Evolutionary conservation across 352 stramenopile genomes (phyloP), one percentile per base, ranked within the genome.

Genomic region (Elongisporangium undulatum): DNA sequence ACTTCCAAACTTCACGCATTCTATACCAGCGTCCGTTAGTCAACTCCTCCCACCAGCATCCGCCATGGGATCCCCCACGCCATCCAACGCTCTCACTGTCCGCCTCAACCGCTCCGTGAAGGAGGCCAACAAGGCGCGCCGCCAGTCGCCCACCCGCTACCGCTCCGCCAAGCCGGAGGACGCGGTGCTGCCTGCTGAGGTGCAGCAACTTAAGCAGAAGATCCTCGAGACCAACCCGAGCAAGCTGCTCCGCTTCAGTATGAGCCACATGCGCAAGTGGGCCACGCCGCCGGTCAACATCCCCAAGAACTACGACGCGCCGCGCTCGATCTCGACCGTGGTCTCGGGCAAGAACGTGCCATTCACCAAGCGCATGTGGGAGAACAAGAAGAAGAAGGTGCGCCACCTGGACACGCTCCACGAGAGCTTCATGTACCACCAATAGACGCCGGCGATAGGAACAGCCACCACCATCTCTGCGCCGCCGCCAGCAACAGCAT

Each of bases 221-320:
- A 87, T 87, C 63, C 68, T 77, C 21, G 54, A 73, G 56, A 45
- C 62, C 38, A 66, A 85, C 63, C 74, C 67, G 21, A 48, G 38
- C 62, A 87, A 87, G 62, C 63, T 78, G 41, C 73, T 63, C 15
- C 64, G 63, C 49, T 87, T 87, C 62, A 82, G 77, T 58, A 58
- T 87, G 21, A 72, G 62, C 55, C 74, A 82, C 62, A 76, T 87
- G 72, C 61, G 64, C 22, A 67, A 80, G 52, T 45, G 74, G 53
- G 72, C 69, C 29, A 77, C 69, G 21, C 77, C 77, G 41, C 77
- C 77, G 12, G 77, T 87, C 23, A 56, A 70, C 34, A 79, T 87
- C 65, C 77, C 77, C 10, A 66, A 68, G 53, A 66, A 49, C 12
- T 71, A 82, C 48, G 72, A 67, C 45, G 64, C 66, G 49, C 56